These are phyloP conservation scores for Selaginella tamariscina DNA, from an alignment of 75 land plant species.

Conservation along the genomic window DNA sequence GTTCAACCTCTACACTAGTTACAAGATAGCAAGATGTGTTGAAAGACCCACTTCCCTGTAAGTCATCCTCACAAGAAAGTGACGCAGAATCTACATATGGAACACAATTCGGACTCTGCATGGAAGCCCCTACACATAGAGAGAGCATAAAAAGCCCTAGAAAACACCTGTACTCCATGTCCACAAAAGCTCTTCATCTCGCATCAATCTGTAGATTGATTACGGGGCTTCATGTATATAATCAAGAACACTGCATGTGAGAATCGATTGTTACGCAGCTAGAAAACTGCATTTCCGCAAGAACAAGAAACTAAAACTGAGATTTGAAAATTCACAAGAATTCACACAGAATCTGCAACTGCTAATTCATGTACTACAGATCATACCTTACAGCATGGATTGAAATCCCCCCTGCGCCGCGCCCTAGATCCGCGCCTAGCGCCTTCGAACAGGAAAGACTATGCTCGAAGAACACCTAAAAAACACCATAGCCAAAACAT, in stretches of 20 bases:
- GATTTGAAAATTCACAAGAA: not conserved
- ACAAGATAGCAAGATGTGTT: conserved; percentile 51
- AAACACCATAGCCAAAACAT: not conserved
- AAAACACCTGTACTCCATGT: not conserved
- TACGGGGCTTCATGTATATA: not conserved
- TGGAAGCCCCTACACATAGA: not conserved
- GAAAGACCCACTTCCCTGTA: conserved; percentile 66
- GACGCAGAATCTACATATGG: not conserved
- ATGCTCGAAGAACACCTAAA: not conserved
- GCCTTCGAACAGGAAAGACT: not conserved
- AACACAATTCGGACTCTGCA: not conserved
- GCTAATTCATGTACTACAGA: not conserved
- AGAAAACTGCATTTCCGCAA: not conserved
- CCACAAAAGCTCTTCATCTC: not conserved
- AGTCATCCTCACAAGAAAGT: conserved; percentile 51
- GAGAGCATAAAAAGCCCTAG: not conserved
- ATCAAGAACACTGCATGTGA: not conserved
- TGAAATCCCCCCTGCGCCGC: not conserved
- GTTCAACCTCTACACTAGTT: conserved; percentile 29
- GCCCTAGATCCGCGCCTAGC: conserved; percentile 4
- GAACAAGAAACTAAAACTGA: not conserved
- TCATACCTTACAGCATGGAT: not conserved
- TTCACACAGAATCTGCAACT: not conserved
- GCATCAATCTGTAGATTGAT: not conserved
- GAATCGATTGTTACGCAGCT: not conserved